A percentile compares a stretch with the other conserved stretches of the same genome.
phyloP scores from a whole-genome alignment of 140 eudicot genomes.

The Cichorium intybus region DNA sequence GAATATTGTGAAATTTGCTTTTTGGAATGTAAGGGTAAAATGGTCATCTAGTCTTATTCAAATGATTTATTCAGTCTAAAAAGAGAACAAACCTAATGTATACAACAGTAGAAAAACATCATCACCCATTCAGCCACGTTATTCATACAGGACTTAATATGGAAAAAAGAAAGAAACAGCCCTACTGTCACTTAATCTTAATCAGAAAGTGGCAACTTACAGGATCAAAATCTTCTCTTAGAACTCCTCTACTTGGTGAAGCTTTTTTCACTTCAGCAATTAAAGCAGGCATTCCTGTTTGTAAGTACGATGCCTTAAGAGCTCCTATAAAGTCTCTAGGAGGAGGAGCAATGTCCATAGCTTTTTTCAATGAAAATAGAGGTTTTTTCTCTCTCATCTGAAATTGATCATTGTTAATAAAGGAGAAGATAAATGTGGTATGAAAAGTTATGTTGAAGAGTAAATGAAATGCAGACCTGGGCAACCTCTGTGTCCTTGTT shows the following conservation, averaged over 20 bases:
- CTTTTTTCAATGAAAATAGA: constrained; percentile 41
- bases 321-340: constrained; percentile 80
- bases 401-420: constrained; percentile 6
- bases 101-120: too few species aligned
- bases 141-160: too few species aligned
- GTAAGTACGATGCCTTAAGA: constrained; percentile 52
- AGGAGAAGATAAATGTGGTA: background rate
- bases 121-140: too few species aligned
- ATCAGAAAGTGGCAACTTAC: constrained; percentile 38
- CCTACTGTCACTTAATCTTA: background rate
- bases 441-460: background rate
- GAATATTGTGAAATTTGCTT: too few species aligned
- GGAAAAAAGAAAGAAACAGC: too few species aligned
- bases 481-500: constrained; percentile 76
- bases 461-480: constrained; percentile 42
- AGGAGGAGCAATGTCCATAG: constrained; percentile 52
- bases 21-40: too few species aligned
- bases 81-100: too few species aligned
- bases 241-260: constrained; percentile 89
- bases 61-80: too few species aligned
- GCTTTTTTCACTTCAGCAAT: constrained; percentile 99
- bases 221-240: constrained; percentile 95
- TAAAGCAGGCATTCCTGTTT: constrained; percentile 85
- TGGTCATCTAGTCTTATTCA: too few species aligned
- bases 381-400: constrained; percentile 72